Conservation (phyloP, 208 protist species). For the Leishmania aethiopica region DNA sequence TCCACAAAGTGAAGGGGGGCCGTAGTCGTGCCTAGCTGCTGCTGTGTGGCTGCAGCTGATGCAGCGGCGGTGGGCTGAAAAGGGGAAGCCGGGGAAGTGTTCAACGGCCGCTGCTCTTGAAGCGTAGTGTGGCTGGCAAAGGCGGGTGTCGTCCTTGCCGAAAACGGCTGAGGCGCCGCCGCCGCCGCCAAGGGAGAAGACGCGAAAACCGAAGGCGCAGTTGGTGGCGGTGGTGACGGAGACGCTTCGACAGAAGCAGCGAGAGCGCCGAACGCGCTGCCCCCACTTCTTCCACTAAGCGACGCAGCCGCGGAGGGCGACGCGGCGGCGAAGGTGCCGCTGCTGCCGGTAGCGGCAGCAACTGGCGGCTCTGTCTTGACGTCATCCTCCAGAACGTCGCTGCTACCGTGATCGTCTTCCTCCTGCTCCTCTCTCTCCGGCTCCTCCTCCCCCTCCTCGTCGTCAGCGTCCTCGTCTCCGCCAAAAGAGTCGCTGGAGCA, state of each 20-base stretch:
- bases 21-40: background rate
- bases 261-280: constrained; percentile 3
- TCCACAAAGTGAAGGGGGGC: constrained; percentile 26
- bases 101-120: background rate
- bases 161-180: background rate
- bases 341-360: background rate
- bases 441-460: background rate
- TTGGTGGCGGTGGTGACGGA: background rate
- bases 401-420: background rate
- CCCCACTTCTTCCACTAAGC: background rate
- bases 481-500: background rate
- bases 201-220: background rate
- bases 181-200: background rate
- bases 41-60: background rate
- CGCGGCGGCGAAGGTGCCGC: constrained; percentile 1
- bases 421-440: background rate
- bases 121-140: background rate
- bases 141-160: background rate
- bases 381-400: background rate
- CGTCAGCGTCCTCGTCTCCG: background rate
- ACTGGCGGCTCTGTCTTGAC: constrained; percentile 1
- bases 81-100: background rate
- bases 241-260: background rate
- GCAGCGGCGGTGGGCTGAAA: background rate
- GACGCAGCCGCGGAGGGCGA: background rate